phyloP scores from a whole-genome alignment of 768 basidiomycete species.

The Phylloporus sp. region DNA sequence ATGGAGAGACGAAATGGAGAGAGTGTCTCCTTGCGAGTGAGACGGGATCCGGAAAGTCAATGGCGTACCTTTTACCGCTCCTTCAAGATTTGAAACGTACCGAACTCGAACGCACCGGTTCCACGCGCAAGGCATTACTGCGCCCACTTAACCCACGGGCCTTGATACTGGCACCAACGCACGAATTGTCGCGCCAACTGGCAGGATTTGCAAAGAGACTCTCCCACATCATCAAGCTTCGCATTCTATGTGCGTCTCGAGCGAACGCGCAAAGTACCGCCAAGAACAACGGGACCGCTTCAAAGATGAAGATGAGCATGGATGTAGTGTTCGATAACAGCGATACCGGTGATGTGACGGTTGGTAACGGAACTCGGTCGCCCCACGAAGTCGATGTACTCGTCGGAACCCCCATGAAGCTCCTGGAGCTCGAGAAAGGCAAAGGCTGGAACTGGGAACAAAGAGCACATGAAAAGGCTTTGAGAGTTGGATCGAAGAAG shows the following conservation, averaged over 20 bases:
- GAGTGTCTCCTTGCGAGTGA: slow-evolving; percentile 77
- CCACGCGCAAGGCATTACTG: slow-evolving; percentile 11
- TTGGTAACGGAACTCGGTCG: slow-evolving; percentile 16
- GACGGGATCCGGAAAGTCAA: slow-evolving; percentile 88
- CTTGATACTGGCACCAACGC: slow-evolving; percentile 80
- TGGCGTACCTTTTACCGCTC: slow-evolving; percentile 84
- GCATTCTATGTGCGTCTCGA: slow-evolving; percentile 65
- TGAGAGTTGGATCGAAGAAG: slow-evolving; percentile 24
- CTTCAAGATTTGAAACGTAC: slow-evolving; percentile 70
- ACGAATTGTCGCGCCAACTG: slow-evolving; percentile 82
- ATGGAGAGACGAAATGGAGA: slow-evolving; percentile 15
- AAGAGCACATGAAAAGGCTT: slow-evolving; percentile 23
- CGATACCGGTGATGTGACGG: slow-evolving; percentile 27
- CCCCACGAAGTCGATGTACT: slow-evolving; percentile 45
- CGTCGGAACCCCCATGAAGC: slow-evolving; percentile 60
- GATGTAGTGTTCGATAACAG: slow-evolving; percentile 17
- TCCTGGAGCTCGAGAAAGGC: slow-evolving; percentile 55
- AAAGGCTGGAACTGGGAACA: slow-evolving; percentile 48
- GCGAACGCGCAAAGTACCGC: slow-evolving; percentile 40
- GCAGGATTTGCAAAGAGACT: slow-evolving; percentile 69
- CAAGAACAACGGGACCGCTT: slow-evolving; percentile 36
- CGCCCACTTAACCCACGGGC: slow-evolving; percentile 60
- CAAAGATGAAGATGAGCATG: slow-evolving; percentile 39
- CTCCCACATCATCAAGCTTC: slow-evolving; percentile 68
- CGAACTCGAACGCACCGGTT: slow-evolving; percentile 36